phyloP scores from a whole-genome alignment of 1,284 basidiomycete genomes.

The Pseudozyma thailandica region DNA sequence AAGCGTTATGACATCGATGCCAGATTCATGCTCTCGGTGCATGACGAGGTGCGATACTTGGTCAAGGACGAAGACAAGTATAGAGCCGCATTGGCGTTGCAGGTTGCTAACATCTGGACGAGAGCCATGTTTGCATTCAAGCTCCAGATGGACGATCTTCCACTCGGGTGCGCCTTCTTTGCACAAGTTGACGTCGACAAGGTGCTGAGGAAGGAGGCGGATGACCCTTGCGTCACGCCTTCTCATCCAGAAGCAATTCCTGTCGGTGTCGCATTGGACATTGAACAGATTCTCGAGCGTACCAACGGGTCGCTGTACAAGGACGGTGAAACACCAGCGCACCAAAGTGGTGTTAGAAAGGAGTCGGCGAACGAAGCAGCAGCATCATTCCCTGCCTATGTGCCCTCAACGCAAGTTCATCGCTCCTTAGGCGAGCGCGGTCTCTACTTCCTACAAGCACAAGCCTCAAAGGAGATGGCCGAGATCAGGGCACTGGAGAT shows the following conservation, averaged over 20 bases:
- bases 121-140: slow-evolving; percentile 89
- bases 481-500: slow-evolving; percentile 63
- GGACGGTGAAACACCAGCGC: slow-evolving; percentile 10
- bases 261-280: slow-evolving; percentile 85
- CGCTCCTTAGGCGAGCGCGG: slow-evolving; percentile 60
- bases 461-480: slow-evolving; percentile 60
- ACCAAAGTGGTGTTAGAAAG: background rate
- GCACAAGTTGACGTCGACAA: slow-evolving; percentile 93
- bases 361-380: background rate
- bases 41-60: slow-evolving; percentile 95
- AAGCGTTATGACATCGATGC: slow-evolving; percentile 85
- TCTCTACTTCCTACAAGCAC: slow-evolving; percentile 63
- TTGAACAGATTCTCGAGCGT: slow-evolving; percentile 74
- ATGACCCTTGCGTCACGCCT: slow-evolving; percentile 94
- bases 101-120: slow-evolving; percentile 97
- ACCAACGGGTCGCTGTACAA: slow-evolving; percentile 58
- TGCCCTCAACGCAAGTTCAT: slow-evolving; percentile 54
- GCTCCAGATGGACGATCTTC: slow-evolving; percentile 93
- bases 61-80: slow-evolving; percentile 88
- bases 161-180: slow-evolving; percentile 89
- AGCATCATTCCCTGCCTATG: slow-evolving; percentile 43
- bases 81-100: slow-evolving; percentile 88
- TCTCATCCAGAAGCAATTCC: slow-evolving; percentile 85
- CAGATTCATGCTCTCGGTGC: slow-evolving; percentile 94
- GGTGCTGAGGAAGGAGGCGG: slow-evolving; percentile 93